Conservation (phyloP, 176 grass and related monocot species). For the Eragrostis curvula region DNA sequence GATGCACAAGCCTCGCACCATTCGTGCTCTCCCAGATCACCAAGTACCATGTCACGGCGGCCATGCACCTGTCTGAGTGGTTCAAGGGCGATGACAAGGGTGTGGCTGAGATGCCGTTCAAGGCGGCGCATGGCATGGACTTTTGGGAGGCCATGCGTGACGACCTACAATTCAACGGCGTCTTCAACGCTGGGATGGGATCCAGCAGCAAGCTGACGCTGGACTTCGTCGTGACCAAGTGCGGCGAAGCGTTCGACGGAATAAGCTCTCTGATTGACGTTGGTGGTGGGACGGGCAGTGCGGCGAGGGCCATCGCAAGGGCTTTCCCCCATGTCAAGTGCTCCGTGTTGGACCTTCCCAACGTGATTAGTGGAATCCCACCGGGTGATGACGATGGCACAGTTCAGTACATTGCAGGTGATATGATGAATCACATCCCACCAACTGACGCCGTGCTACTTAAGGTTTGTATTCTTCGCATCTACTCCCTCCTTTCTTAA, state of each 20-base stretch:
- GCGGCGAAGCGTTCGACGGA: slow-evolving; percentile 20
- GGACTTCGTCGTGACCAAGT: background rate
- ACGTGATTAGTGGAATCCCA: slow-evolving; percentile 15
- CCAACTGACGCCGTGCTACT: slow-evolving; percentile 27
- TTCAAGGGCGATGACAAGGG: slow-evolving; percentile 34
- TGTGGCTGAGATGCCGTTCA: slow-evolving; percentile 29
- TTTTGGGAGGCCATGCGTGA: background rate
- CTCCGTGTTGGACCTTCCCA: slow-evolving; percentile 48
- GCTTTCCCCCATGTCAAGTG: slow-evolving; percentile 43
- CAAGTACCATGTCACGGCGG: background rate
- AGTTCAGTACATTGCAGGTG: slow-evolving; percentile 24
- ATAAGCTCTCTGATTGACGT: slow-evolving; percentile 45
- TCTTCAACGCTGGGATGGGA: slow-evolving; percentile 16
- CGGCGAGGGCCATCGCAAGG: slow-evolving; percentile 5
- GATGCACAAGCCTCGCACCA: background rate
- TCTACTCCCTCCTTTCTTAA: no score
- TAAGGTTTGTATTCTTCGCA: background rate
- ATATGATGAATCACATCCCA: slow-evolving; percentile 45
- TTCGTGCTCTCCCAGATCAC: slow-evolving; percentile 19
- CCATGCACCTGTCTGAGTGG: slow-evolving; percentile 30
- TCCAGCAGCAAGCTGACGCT: background rate
- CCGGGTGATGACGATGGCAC: background rate
- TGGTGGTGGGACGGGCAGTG: slow-evolving; percentile 25
- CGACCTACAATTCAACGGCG: background rate
- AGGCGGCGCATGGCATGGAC: background rate